Evolutionary conservation across 331 rosid species (phyloP), one percentile per base, ranked within the genome.

Genomic region (Pyracantha coccinea): DNA sequence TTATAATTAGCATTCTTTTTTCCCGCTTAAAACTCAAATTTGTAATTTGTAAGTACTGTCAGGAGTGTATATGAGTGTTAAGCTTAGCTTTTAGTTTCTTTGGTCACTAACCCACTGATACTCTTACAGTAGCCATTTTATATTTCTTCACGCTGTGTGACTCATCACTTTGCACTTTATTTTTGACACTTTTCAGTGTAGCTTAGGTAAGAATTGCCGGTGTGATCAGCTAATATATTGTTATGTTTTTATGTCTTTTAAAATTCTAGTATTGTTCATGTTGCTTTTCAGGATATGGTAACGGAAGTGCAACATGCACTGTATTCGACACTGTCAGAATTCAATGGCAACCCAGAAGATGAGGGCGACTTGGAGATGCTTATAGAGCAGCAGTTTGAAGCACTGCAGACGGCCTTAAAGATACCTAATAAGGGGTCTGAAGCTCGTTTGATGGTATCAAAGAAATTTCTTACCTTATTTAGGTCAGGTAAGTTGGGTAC

Each of bases 401-500:
- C 47, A 41, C 15, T 41, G 47, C 47, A 41, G 4, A 41, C 15
- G 47, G 96, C 96, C 23, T 31, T 91, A 75, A 93, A 91, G 87
- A 85, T 93, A 75, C 84, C 95, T 71, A 89, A 87, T 59, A 83
- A 87, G 76, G 93, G 91, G 14, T 85, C 88, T 16, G 95, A 93
- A 78, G 93, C 93, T 25, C 87, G 93, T 44, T 77, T 91, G 79
- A 91, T 88, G 93, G 96, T 90, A 55, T 89, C 98, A 19, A 93
- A 91, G 77, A 93, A 91, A 74, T 84, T 88, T 52, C 96, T 93
- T 44, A 85, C 95, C 21, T 80, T 93, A 55, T 93, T 89, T 78
- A 88, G 97, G 79, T 67, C 85, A 1, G 95, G 98, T 53, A 93
- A 91, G 77, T 86, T 93, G 60, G 96, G 97, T 66, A 91, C 97